Evolutionary conservation across 495 filamentous ascomycete species (phyloP), one percentile per base, ranked within the genome.

Genomic region (Hypoxylon lenormandii): DNA sequence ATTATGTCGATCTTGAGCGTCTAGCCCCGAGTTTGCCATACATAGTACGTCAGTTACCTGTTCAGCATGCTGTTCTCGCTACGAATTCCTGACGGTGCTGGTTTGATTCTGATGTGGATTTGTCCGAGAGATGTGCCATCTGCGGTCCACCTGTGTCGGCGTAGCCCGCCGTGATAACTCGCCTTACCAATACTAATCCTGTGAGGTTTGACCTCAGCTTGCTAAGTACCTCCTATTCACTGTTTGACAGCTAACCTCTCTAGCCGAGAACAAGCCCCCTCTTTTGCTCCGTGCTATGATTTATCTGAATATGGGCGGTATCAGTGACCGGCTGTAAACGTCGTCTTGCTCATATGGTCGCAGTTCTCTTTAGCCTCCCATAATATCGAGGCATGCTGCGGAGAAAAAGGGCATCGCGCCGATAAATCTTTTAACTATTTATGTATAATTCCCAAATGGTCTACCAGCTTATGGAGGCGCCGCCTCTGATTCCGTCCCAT

Each of bases 1-100:
- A 54, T 38, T 66, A 54, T 63, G 68, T 43, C 62, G 68, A 66
- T 71, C 68, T 43, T 63, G 5, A 56, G 52, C 40, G 47, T 60
- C 55, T 71, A 49, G 53, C 37, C 37, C 47, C 48, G 33, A 19
- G 43, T 46, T 56, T 53, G 45, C 37, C 40, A 58, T 70, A 42
- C 16, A 21, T 19, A 18, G 13, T 45, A 66, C 49, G 57, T 13
- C 21, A 30, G 23, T 54, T 59, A 30, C 47, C 38, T 70, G 12
- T 66, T 43, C 45, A 19, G 45, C 45, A 45, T 54, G 23, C 57
- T 47, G 23, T 26, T 5, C 23, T 2, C 23, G 23, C 23, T 26
- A 26, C 36, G 33, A 50, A 50, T 52, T 63, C 23, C 38, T 53
- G 30, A 55, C 49, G 33, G 38, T 22, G 10, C 56, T 54, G 26